Evolutionary conservation across 768 basidiomycete species (phyloP).

Genomic region (Fomitopsis pulvina): DNA sequence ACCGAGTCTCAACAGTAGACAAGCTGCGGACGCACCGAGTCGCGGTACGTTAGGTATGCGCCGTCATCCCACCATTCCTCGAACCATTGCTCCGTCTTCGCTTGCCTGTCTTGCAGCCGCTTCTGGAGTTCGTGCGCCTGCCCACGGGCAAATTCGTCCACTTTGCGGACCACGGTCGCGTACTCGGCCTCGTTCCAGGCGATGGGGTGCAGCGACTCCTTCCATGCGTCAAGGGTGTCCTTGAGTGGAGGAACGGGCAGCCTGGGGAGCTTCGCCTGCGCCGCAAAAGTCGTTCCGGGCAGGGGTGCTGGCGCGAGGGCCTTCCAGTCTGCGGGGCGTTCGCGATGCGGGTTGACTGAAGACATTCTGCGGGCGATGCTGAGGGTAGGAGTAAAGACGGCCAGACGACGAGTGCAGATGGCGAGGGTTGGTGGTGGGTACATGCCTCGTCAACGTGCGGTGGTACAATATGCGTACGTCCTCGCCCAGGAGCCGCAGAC

Average conservation of each 20-base stretch:
- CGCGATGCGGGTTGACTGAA: conserved; percentile 17
- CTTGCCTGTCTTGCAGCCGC: conserved; percentile 49
- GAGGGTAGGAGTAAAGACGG: too few species aligned
- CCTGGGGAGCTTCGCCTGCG: conserved; percentile 54
- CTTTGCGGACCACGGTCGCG: conserved; percentile 45
- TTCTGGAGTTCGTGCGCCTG: conserved; percentile 52
- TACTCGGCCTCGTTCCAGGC: conserved; percentile 60
- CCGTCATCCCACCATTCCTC: conserved; percentile 93
- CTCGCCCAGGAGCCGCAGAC: too few species aligned
- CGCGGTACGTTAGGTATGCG: conserved; percentile 80
- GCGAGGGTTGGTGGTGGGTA: too few species aligned
- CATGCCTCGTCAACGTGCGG: too few species aligned
- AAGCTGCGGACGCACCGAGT: conserved; percentile 48
- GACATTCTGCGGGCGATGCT: conserved; percentile 1
- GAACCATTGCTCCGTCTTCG: conserved; percentile 70
- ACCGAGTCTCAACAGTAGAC: background rate
- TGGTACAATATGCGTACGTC: too few species aligned
- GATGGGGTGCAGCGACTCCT: conserved; percentile 65
- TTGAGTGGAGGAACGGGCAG: conserved; percentile 72
- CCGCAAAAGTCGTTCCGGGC: conserved; percentile 51
- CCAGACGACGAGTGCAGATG: too few species aligned
- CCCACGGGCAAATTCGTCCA: conserved; percentile 54
- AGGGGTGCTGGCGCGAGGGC: conserved; percentile 53
- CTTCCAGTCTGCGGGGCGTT: conserved; percentile 64
- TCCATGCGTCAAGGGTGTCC: conserved; percentile 62